phyloP scores from a whole-genome alignment of 306 rosid species.

The Prunus persica region DNA sequence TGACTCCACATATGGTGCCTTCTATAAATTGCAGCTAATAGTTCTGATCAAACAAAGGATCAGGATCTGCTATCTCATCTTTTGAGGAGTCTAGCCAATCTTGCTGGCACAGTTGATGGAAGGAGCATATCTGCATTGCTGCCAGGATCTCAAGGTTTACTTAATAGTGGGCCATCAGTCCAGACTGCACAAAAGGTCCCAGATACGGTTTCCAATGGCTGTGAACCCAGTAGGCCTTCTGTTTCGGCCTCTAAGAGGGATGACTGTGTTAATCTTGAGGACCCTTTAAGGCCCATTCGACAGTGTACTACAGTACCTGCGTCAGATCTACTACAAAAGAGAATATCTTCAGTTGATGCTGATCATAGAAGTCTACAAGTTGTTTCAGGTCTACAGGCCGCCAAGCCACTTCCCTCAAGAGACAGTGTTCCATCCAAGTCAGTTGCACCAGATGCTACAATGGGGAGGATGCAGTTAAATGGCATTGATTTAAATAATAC shows the following conservation, averaged over 20 bases:
- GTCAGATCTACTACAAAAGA: conserved; percentile 29
- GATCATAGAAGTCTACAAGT: conserved; percentile 28
- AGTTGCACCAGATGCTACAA: conserved; percentile 25
- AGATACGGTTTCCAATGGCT: conserved; percentile 36
- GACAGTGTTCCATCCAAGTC: conserved; percentile 29
- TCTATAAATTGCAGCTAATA: conserved; percentile 60
- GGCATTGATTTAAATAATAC: conserved; percentile 57
- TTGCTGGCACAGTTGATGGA: conserved; percentile 49
- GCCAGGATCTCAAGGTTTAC: conserved; percentile 54
- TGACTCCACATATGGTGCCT: conserved; percentile 32
- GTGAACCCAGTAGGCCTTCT: conserved; percentile 30
- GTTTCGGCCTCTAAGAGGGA: conserved; percentile 39
- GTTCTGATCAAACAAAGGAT: conserved; percentile 46
- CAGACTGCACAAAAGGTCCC: conserved; percentile 35
- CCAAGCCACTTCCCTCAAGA: conserved; percentile 27
- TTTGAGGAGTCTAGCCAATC: conserved; percentile 55
- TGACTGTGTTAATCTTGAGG: conserved; percentile 18
- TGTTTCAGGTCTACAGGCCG: conserved; percentile 30
- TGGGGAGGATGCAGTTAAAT: conserved; percentile 38
- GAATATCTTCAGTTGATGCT: conserved; percentile 32
- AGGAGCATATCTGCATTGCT: conserved; percentile 50
- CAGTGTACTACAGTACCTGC: conserved; percentile 30
- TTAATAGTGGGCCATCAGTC: conserved; percentile 37
- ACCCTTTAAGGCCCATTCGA: conserved; percentile 27
- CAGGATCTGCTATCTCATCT: conserved; percentile 65